Conservation (phyloP, 2,329 filamentous ascomycete genomes). For the Fusarium sp. region DNA sequence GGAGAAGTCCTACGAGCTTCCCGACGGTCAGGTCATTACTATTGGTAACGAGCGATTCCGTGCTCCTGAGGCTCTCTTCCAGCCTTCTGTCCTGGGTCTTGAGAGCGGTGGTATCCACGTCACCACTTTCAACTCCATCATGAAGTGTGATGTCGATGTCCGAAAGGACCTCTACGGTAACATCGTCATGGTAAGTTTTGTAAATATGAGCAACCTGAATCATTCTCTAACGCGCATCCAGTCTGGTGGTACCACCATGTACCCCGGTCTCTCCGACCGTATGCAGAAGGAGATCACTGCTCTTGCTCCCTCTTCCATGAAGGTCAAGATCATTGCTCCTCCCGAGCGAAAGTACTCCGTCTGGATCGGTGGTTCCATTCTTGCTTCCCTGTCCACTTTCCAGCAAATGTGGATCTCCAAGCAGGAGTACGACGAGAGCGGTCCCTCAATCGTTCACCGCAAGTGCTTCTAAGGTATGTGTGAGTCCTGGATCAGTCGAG, state of each 20-base stretch:
- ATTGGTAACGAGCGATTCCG: constrained; percentile 99
- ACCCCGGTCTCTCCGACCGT: constrained; percentile 99
- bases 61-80: constrained; percentile 99
- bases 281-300: constrained; percentile 99
- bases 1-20: constrained; percentile 99
- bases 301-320: constrained; percentile 99
- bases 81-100: constrained; percentile 97
- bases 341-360: constrained; percentile 99
- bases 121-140: constrained; percentile 99
- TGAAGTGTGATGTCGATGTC: constrained; percentile 99
- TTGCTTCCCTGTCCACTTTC: constrained; percentile 99
- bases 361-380: constrained; percentile 99
- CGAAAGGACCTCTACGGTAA: constrained; percentile 99
- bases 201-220: background rate
- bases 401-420: constrained; percentile 99
- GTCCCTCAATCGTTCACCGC: constrained; percentile 99
- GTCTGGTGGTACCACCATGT: constrained; percentile 99
- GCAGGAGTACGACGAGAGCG: constrained; percentile 99
- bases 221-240: constrained; percentile 61
- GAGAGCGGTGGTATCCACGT: constrained; percentile 99
- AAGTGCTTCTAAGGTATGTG: constrained; percentile 97
- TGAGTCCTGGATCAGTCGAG: background rate
- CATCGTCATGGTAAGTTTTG: constrained; percentile 96
- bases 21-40: constrained; percentile 99
- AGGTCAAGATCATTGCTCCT: constrained; percentile 99